Conservation (phyloP, 495 filamentous ascomycete species). For the Wilcoxina mikolae region DNA sequence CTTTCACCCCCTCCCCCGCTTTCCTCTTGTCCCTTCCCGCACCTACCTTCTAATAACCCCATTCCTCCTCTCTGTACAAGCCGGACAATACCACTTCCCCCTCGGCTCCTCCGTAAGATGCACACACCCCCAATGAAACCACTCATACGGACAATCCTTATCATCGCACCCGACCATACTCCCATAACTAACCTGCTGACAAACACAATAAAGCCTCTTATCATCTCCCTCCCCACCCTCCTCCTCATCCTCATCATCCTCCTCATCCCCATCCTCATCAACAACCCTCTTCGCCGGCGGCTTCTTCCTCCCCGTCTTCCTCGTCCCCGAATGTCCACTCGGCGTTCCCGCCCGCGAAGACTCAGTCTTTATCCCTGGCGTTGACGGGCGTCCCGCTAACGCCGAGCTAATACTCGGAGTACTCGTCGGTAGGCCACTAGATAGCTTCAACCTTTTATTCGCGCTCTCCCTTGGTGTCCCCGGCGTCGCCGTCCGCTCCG, state of each 20-base stretch:
- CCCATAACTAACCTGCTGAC: slow-evolving; percentile 81
- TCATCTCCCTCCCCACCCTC: slow-evolving; percentile 81
- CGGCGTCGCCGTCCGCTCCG: neutral
- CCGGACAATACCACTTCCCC: slow-evolving; percentile 84
- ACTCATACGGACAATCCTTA: slow-evolving; percentile 77
- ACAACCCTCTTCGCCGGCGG: slow-evolving; percentile 24
- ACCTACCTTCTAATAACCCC: no score
- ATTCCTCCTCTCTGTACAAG: slow-evolving; percentile 53
- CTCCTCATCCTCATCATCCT: slow-evolving; percentile 51
- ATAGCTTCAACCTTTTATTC: slow-evolving; percentile 4
- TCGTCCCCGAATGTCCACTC: slow-evolving; percentile 5
- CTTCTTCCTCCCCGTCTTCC: slow-evolving; percentile 17
- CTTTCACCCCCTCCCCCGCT: no score
- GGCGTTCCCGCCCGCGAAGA: slow-evolving; percentile 1
- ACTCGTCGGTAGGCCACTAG: neutral
- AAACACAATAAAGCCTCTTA: slow-evolving; percentile 79
- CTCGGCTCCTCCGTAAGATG: slow-evolving; percentile 75
- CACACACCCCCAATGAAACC: slow-evolving; percentile 98
- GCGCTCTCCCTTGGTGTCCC: neutral
- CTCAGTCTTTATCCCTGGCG: neutral
- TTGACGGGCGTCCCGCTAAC: neutral
- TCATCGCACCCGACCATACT: slow-evolving; percentile 99
- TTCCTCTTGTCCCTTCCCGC: no score
- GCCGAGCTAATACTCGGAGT: neutral
- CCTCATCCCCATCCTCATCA: slow-evolving; percentile 31